Base-by-base conservation (phyloP, 176 grass and related monocot species). In the Aegilops longissima region DNA sequence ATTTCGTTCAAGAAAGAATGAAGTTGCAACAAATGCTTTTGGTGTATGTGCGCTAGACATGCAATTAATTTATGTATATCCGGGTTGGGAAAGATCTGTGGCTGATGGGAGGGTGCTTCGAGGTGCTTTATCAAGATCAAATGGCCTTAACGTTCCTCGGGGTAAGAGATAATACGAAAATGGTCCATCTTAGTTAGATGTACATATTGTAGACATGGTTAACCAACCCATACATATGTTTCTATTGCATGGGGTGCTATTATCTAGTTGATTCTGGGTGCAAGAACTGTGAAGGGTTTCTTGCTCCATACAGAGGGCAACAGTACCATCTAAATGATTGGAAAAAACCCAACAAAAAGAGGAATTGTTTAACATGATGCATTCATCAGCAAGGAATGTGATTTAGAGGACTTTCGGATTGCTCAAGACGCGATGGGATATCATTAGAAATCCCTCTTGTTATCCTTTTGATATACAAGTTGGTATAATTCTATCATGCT, bases 261-360 rank as follows among this genome's bases (percentile, higher is more conserved):
- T 77, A 77, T 9, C 73, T 76, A 30, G 44, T 76, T 25, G 73
- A 52, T 52, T 44, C 44, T 39, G 44, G 73, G 6, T 76, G 17
- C 47, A 77, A 77, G 25, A 77, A 77, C 29, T 56, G 27, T 10
- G 74, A 77, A 30, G 74, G 74, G 33, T 77, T 77, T 30, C 74
- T 77, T 33, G 47, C 74, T 56, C 68, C 18, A 21, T 71, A 40
- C 21, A 42, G 68, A 71, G 35, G 68, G 4, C 34, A 71, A 2
- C 35, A 27, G 1, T 77, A 56, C 38, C 74, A 77, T 30, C 74
- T 77, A 9, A 27, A 35, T 35, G 34, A 35, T 35, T 35, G 4
- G 34, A 35, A 35, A 35, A 35, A 35, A 35, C 34, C 34, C 34
- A 35, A 35, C 34, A 35, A 35, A 34, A 35, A 35, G 34, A 35